These are phyloP conservation scores for Podaxis mareebaensis DNA, from an alignment of 768 basidiomycete genomes.

Conservation along the genomic window DNA sequence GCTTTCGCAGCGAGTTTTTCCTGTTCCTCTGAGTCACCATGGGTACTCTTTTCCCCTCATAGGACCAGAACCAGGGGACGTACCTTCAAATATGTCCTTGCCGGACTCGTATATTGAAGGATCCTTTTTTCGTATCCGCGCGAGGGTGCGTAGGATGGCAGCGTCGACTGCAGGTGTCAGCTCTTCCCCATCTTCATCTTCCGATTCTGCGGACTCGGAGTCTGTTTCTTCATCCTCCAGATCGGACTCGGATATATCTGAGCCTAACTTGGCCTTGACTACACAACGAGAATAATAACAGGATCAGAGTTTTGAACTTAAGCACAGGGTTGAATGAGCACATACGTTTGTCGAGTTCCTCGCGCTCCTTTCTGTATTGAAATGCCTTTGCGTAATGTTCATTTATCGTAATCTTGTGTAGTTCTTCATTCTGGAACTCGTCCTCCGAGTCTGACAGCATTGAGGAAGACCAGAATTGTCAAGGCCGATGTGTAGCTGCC, in stretches of 20 bases:
- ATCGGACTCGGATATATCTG: slow-evolving; percentile 57
- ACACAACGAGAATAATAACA: slow-evolving; percentile 10
- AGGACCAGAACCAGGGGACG: neutral
- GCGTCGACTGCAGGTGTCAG: slow-evolving; percentile 92
- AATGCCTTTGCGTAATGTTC: slow-evolving; percentile 71
- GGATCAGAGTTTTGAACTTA: neutral
- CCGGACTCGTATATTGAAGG: slow-evolving; percentile 79
- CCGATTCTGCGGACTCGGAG: slow-evolving; percentile 77
- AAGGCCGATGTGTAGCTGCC: neutral
- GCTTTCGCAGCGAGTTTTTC: slow-evolving; percentile 36
- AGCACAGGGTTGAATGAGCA: slow-evolving; percentile 17
- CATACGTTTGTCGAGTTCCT: slow-evolving; percentile 79
- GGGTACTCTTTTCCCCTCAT: neutral
- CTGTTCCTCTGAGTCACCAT: slow-evolving; percentile 59
- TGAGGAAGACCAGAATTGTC: slow-evolving; percentile 7
- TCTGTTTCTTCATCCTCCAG: slow-evolving; percentile 54
- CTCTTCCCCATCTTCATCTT: slow-evolving; percentile 95
- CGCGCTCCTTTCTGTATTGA: slow-evolving; percentile 79
- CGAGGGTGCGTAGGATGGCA: slow-evolving; percentile 90
- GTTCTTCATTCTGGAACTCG: slow-evolving; percentile 16
- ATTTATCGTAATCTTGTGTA: slow-evolving; percentile 32
- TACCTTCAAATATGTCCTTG: slow-evolving; percentile 80
- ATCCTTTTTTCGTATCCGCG: slow-evolving; percentile 78
- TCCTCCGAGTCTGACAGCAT: slow-evolving; percentile 29
- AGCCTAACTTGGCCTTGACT: slow-evolving; percentile 91